Conservation (phyloP, 2,329 filamentous ascomycete species). For the Pseudogymnoascus sp. region DNA sequence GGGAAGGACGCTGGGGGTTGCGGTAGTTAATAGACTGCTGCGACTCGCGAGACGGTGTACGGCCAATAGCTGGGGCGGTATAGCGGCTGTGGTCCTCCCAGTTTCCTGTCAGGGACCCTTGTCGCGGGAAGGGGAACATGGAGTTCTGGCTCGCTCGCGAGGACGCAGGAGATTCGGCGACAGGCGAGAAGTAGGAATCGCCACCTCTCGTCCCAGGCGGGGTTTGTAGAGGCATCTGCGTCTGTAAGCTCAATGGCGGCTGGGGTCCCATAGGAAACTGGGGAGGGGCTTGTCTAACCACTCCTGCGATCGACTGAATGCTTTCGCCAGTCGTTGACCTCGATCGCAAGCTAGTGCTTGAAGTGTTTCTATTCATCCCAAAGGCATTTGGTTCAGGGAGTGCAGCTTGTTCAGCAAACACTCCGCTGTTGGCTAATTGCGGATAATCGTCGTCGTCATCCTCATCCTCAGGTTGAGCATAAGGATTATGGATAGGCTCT, state of each 20-base stretch:
- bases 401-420: conserved; percentile 30
- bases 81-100: conserved; percentile 75
- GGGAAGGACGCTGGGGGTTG: conserved; percentile 66
- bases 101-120: conserved; percentile 57
- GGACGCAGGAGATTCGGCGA: conserved; percentile 69
- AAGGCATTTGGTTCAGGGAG: conserved; percentile 35
- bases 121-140: conserved; percentile 74
- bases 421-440: conserved; percentile 22
- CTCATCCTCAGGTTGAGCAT: conserved; percentile 57
- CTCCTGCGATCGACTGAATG: conserved; percentile 48
- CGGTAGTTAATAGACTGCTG: conserved; percentile 57
- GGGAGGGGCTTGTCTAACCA: conserved; percentile 51
- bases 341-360: conserved; percentile 66
- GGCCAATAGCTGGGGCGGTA: conserved; percentile 79
- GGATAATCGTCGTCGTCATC: conserved; percentile 50
- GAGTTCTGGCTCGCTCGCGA: conserved; percentile 69
- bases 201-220: conserved; percentile 28
- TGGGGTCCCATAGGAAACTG: conserved; percentile 58
- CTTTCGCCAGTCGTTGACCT: conserved; percentile 71
- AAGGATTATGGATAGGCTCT: conserved; percentile 70
- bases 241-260: conserved; percentile 61
- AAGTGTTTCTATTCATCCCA: conserved; percentile 61
- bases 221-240: conserved; percentile 34
- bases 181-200: conserved; percentile 91
- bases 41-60: conserved; percentile 72